Conservation (phyloP, 1,284 basidiomycete genomes). For the Apiotrichum brassicae region DNA sequence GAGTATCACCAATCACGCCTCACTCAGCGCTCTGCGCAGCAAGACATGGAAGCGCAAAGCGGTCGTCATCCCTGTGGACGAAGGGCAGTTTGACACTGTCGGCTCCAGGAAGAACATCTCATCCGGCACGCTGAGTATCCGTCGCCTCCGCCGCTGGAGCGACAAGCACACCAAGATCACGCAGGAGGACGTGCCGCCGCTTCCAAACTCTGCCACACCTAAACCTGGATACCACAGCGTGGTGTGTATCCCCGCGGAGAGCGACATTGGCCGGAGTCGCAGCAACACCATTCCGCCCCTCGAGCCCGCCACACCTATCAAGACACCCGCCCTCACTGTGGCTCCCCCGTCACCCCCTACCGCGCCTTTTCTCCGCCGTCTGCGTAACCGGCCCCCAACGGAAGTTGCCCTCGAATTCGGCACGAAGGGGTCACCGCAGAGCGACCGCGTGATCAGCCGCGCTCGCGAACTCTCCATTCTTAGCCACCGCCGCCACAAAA, state of each 20-base stretch:
- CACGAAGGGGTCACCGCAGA: neutral
- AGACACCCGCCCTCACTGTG: too few species aligned
- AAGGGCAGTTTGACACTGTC: too few species aligned
- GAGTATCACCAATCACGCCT: conserved; percentile 31
- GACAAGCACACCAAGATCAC: neutral
- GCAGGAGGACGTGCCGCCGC: too few species aligned
- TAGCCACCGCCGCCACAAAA: neutral
- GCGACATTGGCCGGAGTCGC: too few species aligned
- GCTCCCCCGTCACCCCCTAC: neutral
- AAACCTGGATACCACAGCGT: too few species aligned
- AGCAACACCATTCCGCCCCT: too few species aligned
- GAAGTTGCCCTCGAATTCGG: conserved; percentile 7
- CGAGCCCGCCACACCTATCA: too few species aligned
- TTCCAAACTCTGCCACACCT: too few species aligned
- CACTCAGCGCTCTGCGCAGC: conserved; percentile 24
- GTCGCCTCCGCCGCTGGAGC: neutral
- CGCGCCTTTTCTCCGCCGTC: neutral
- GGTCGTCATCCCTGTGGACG: neutral
- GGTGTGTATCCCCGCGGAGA: too few species aligned
- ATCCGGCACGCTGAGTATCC: neutral
- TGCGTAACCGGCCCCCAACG: neutral
- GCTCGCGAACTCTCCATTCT: too few species aligned
- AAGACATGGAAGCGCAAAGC: neutral
- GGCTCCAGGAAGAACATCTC: neutral
- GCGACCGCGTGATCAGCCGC: neutral